phyloP scores from a whole-genome alignment of 768 basidiomycete genomes.

The Serendipita sp. region DNA sequence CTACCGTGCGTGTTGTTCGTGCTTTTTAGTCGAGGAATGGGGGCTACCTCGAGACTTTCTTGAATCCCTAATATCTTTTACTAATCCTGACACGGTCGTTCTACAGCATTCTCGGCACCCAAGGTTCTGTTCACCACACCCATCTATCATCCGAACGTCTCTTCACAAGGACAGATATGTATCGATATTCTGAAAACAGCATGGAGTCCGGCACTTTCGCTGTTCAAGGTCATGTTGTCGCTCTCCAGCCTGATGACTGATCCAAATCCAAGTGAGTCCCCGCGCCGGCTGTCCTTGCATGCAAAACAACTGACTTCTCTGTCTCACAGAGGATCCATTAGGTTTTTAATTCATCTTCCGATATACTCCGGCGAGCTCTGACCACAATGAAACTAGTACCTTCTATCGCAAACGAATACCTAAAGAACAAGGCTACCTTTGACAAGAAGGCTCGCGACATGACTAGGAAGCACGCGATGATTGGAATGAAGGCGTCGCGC shows the following conservation, averaged over 20 bases:
- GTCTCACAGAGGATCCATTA: neutral
- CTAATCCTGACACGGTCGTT: neutral
- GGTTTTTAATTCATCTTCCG: neutral
- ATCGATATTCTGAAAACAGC: conserved; percentile 86
- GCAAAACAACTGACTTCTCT: neutral
- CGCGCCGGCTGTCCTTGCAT: neutral
- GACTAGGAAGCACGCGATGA: neutral
- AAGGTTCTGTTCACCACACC: neutral
- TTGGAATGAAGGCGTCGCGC: neutral
- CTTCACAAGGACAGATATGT: conserved; percentile 35
- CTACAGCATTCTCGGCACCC: neutral
- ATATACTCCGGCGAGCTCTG: neutral
- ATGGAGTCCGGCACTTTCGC: conserved; percentile 85
- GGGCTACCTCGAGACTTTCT: conserved; percentile 22
- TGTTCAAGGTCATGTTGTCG: conserved; percentile 90
- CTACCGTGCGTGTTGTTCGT: conserved; percentile 47
- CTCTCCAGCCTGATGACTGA: conserved; percentile 85
- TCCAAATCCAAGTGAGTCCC: conserved; percentile 70
- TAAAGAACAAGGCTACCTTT: neutral
- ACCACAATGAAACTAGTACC: neutral
- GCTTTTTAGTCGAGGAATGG: neutral
- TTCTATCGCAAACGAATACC: neutral
- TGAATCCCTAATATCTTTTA: conserved; percentile 49
- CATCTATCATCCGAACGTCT: conserved; percentile 50
- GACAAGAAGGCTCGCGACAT: neutral